Evolutionary conservation across 2,329 filamentous ascomycete genomes (phyloP).

Genomic region (Pseudocercospora cruenta): DNA sequence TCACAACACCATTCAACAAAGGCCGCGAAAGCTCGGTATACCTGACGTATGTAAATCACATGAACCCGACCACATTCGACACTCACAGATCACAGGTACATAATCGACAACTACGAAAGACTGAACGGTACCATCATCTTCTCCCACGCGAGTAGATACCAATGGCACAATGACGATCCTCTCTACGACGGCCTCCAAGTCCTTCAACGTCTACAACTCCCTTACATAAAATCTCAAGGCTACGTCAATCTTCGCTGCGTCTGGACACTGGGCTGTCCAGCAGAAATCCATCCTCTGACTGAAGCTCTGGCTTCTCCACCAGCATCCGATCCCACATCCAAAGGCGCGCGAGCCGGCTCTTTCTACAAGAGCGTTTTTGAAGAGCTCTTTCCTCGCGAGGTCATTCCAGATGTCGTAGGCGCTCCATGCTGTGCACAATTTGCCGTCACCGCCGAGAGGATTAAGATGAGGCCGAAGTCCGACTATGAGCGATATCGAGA

Average conservation of each 20-base stretch:
- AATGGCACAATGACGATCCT: constrained; percentile 61
- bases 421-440: constrained; percentile 61
- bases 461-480: constrained; percentile 48
- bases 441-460: constrained; percentile 53
- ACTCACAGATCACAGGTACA: constrained; percentile 40
- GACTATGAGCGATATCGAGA: constrained; percentile 55
- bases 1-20: constrained; percentile 53
- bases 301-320: constrained; percentile 37
- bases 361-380: constrained; percentile 55
- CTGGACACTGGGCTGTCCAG: constrained; percentile 57
- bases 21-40: constrained; percentile 56
- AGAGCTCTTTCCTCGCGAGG: constrained; percentile 50
- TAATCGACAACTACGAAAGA: constrained; percentile 60
- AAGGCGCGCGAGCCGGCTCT: constrained; percentile 51
- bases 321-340: constrained; percentile 20
- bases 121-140: constrained; percentile 61
- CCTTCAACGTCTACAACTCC: constrained; percentile 53
- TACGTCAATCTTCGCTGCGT: constrained; percentile 60
- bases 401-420: constrained; percentile 51
- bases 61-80: neutral
- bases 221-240: constrained; percentile 53
- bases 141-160: constrained; percentile 59
- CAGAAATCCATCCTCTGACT: constrained; percentile 52
- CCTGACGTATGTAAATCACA: constrained; percentile 44
- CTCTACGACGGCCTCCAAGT: constrained; percentile 54